phyloP scores from a whole-genome alignment of 2,329 filamentous ascomycete genomes.

The Colletotrichum australisinense region DNA sequence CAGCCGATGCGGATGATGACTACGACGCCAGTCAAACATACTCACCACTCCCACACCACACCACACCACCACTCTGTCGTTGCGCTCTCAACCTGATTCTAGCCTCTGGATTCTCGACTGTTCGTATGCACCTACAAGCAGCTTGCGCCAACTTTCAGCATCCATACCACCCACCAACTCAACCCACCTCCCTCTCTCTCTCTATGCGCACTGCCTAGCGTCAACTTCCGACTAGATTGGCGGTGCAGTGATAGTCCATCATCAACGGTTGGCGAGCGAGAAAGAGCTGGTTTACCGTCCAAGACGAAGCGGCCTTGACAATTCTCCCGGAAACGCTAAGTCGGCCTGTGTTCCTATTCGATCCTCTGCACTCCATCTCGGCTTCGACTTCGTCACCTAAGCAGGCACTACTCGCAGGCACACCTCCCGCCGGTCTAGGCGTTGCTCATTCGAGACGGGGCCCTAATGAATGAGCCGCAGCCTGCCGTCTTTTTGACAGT shows the following conservation, averaged over 20 bases:
- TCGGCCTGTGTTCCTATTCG: slow-evolving; percentile 1
- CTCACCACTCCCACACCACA: slow-evolving; percentile 3
- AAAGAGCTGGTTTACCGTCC: background rate
- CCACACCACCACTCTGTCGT: background rate
- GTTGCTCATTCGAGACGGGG: background rate
- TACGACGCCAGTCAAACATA: background rate
- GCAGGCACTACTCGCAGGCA: background rate
- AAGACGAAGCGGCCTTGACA: background rate
- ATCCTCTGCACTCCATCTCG: background rate
- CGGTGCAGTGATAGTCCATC: slow-evolving; percentile 14
- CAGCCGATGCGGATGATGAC: background rate
- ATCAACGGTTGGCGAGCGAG: background rate
- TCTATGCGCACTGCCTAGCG: background rate
- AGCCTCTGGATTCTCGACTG: background rate
- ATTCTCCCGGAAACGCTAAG: slow-evolving; percentile 1
- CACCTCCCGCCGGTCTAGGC: background rate
- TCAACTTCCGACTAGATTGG: slow-evolving; percentile 11
- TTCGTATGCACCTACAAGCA: slow-evolving; percentile 5
- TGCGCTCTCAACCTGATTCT: slow-evolving; percentile 13
- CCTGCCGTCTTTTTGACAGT: slow-evolving; percentile 13
- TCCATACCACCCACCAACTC: slow-evolving; percentile 7
- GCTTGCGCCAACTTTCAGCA: slow-evolving; percentile 4
- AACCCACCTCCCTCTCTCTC: background rate
- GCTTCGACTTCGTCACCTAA: background rate
- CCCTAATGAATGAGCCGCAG: slow-evolving; percentile 9